A percentile compares a stretch with the other conserved stretches of the same genome.
phyloP scores from a whole-genome alignment of 306 rosid species.

The Echinosophora koreensis region DNA sequence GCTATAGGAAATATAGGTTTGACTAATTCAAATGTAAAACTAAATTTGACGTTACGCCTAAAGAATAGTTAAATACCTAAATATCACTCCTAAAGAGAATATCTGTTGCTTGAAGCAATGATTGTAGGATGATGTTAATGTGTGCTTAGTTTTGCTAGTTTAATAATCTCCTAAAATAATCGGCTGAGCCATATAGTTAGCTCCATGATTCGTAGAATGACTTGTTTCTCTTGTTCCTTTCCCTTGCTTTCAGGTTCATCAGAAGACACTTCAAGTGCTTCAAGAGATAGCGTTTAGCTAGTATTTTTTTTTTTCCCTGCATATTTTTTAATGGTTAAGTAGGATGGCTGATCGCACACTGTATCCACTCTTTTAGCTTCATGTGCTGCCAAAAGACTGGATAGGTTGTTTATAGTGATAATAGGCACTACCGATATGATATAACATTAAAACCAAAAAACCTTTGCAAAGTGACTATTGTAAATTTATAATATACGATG shows the following conservation, averaged over 20 bases:
- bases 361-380: conserved; percentile 34
- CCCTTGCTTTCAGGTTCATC: conserved; percentile 77
- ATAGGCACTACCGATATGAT: conserved; percentile 11
- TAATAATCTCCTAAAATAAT: conserved; percentile 11
- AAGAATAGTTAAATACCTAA: background rate
- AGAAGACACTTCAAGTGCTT: conserved; percentile 84
- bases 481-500: conserved; percentile 14
- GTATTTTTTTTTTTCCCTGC: background rate
- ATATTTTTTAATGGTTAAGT: conserved; percentile 5
- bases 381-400: conserved; percentile 33
- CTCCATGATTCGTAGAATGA: conserved; percentile 25
- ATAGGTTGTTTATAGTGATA: conserved; percentile 43
- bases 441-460: background rate
- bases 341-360: conserved; percentile 26
- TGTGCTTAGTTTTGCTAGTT: conserved; percentile 4
- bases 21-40: background rate
- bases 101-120: background rate
- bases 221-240: conserved; percentile 36
- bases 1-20: background rate
- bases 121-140: background rate
- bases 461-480: conserved; percentile 32
- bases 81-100: background rate
- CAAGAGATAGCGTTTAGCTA: conserved; percentile 84
- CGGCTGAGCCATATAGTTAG: conserved; percentile 14
- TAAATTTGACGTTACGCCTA: conserved; percentile 9